Evolutionary conservation across 2,329 filamentous ascomycete genomes (phyloP), one percentile per base, ranked within the genome.

Genomic region (Xylaria sp.): DNA sequence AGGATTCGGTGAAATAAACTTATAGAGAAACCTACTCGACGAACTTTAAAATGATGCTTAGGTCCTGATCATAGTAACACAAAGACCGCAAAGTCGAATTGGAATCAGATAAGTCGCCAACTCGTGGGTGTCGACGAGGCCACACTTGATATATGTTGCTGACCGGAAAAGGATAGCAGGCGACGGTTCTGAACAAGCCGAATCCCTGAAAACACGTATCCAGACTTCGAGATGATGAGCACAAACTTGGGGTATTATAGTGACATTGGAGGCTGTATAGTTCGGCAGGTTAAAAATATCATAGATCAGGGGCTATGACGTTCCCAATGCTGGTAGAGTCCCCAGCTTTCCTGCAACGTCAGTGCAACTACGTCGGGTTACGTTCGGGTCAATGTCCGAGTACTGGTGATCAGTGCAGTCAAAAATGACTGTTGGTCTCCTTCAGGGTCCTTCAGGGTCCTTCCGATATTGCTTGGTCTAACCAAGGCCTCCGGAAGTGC

Each of bases 391-490:
- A 59, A 42, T 40, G 58, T 65, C 62, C 62, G 57, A 52, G 62
- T 54, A 35, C 33, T 60, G 47, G 58, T 53, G 58, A 60, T 60
- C 50, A 37, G 46, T 55, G 46, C 46, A 60, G 31, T 46, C 61
- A 55, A 40, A 59, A 58, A 55, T 46, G 50, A 59, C 54, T 40
- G 55, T 59, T 51, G 50, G 64, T 56, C 58, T 60, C 60, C 35
- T 62, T 55, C 51, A 50, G 58, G 61, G 46, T 60, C 60, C 35
- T 62, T 55, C 51, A 50, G 58, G 61, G 46, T 55, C 47, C 58
- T 52, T 62, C 64, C 61, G 61, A 57, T 64, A 55, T 59, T 66
- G 51, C 61, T 64, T 50, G 47, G 57, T 59, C 63, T 42, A 40
- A 55, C 51, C 40, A 63, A 57, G 33, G 15, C 38, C 23, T 47